Conservation (phyloP, 805 yeast genomes). For the Cyberlindnera suaveolens region DNA sequence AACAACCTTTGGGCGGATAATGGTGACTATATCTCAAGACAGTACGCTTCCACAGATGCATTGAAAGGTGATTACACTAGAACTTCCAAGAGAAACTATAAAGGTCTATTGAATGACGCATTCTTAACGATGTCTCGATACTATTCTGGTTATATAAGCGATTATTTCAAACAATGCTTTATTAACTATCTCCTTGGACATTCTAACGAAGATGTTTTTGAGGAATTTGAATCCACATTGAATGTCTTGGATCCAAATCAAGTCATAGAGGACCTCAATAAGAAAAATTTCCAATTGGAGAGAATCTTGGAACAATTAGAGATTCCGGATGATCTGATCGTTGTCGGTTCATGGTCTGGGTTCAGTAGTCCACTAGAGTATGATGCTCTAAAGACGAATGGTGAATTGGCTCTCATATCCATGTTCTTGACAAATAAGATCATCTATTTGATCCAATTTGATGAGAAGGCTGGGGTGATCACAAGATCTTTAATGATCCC, state of each 20-base stretch:
- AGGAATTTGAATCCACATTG: constrained; percentile 34
- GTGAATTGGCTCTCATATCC: constrained; percentile 8
- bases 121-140: constrained; percentile 35
- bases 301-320: constrained; percentile 11
- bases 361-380: constrained; percentile 19
- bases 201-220: constrained; percentile 29
- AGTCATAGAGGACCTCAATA: constrained; percentile 15
- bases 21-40: constrained; percentile 60
- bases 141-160: constrained; percentile 37
- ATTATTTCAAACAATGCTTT: constrained; percentile 38
- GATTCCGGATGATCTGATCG: constrained; percentile 18
- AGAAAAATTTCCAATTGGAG: constrained; percentile 24
- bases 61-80: constrained; percentile 43
- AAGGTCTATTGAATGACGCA: constrained; percentile 38
- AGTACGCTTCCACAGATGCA: constrained; percentile 55
- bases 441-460: constrained; percentile 18
- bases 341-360: constrained; percentile 23
- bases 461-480: constrained; percentile 12
- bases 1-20: constrained; percentile 58
- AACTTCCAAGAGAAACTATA: constrained; percentile 34
- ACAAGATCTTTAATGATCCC: constrained; percentile 13
- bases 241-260: constrained; percentile 22
- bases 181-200: constrained; percentile 36
- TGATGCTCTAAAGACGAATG: constrained; percentile 12
- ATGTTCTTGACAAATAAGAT: constrained; percentile 18